phyloP scores from a whole-genome alignment of 371 early-diverging fungal species.

The Rhizopus arrhizus region DNA sequence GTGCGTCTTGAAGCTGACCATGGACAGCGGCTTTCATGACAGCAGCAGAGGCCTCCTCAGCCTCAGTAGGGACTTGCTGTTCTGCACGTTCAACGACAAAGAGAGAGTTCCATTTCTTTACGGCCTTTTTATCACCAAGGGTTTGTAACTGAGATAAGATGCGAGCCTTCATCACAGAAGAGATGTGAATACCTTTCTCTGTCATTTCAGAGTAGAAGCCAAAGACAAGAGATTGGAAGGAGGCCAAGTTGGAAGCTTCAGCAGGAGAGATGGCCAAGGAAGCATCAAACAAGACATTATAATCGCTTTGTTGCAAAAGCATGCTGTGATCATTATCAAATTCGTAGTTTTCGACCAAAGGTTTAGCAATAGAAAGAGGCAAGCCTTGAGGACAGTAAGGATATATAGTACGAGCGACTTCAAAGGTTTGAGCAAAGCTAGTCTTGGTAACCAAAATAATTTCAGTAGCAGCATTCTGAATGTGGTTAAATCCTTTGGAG shows the following conservation, averaged over 20 bases:
- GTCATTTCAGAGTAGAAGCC: slow-evolving; percentile 23
- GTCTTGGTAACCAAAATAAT: slow-evolving; percentile 12
- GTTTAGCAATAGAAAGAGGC: slow-evolving; percentile 19
- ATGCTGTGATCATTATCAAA: slow-evolving; percentile 25
- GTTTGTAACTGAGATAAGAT: slow-evolving; percentile 17
- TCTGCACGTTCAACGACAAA: slow-evolving; percentile 10
- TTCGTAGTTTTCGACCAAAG: slow-evolving; percentile 25
- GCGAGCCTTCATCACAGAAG: slow-evolving; percentile 13
- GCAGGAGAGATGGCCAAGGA: slow-evolving; percentile 18
- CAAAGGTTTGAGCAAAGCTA: slow-evolving; percentile 16
- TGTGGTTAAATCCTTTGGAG: slow-evolving; percentile 25
- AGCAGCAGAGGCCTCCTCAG: slow-evolving; percentile 19
- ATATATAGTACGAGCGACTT: slow-evolving; percentile 22
- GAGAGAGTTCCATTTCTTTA: slow-evolving; percentile 29
- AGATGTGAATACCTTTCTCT: slow-evolving; percentile 1
- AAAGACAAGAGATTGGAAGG: slow-evolving; percentile 18
- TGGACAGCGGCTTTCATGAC: slow-evolving; percentile 31
- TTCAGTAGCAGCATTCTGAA: slow-evolving; percentile 21
- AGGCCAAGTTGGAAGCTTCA: slow-evolving; percentile 19
- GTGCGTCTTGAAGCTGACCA: slow-evolving; percentile 25
- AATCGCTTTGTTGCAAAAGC: slow-evolving; percentile 19
- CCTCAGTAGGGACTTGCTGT: slow-evolving; percentile 14
- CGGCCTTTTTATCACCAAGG: slow-evolving; percentile 16
- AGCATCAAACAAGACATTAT: slow-evolving; percentile 26
- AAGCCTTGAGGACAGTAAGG: slow-evolving; percentile 23